These are phyloP conservation scores for Wickerhamomyces xylosicus DNA, from an alignment of 805 yeast genomes.

Conservation along the genomic window DNA sequence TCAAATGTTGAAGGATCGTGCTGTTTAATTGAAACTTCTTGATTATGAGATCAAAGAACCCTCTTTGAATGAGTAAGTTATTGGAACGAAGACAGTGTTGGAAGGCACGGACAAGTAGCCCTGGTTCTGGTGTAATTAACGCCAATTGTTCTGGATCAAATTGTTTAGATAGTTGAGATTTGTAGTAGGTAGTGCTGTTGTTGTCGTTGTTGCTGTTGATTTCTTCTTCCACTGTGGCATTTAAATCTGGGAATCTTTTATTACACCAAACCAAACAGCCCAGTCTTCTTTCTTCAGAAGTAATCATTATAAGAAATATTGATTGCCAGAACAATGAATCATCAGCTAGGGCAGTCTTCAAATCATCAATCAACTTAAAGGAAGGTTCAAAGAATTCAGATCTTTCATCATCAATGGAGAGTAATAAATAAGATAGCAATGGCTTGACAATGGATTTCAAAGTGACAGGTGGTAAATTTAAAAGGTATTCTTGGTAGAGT, in stretches of 20 bases:
- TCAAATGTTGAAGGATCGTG: slow-evolving; percentile 36
- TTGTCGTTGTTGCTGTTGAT: slow-evolving; percentile 5
- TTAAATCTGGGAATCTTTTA: slow-evolving; percentile 53
- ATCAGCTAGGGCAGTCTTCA: slow-evolving; percentile 47
- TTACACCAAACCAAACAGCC: slow-evolving; percentile 79
- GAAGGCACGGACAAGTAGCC: slow-evolving; percentile 66
- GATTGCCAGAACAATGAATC: slow-evolving; percentile 83
- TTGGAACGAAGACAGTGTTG: slow-evolving; percentile 57
- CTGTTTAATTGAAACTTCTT: slow-evolving; percentile 59
- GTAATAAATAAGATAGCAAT: slow-evolving; percentile 59
- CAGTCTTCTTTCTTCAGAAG: slow-evolving; percentile 67
- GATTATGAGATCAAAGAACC: slow-evolving; percentile 74
- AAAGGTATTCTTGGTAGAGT: slow-evolving; percentile 44
- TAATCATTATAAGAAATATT: slow-evolving; percentile 61
- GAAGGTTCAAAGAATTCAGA: slow-evolving; percentile 68
- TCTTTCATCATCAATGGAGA: slow-evolving; percentile 89
- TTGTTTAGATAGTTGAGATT: slow-evolving; percentile 13
- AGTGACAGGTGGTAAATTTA: slow-evolving; percentile 36
- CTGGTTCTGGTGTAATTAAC: slow-evolving; percentile 68
- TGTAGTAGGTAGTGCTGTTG: slow-evolving; percentile 14
- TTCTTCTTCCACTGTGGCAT: slow-evolving; percentile 19
- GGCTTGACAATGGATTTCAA: slow-evolving; percentile 57
- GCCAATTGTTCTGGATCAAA: slow-evolving; percentile 44
- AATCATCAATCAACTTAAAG: slow-evolving; percentile 45
- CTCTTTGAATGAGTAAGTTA: slow-evolving; percentile 70